Percentiles rank a stretch among this genome's conserved stretches.
phyloP scores from a whole-genome alignment of 148 eudicot species.

The Chenopodium quinoa region DNA sequence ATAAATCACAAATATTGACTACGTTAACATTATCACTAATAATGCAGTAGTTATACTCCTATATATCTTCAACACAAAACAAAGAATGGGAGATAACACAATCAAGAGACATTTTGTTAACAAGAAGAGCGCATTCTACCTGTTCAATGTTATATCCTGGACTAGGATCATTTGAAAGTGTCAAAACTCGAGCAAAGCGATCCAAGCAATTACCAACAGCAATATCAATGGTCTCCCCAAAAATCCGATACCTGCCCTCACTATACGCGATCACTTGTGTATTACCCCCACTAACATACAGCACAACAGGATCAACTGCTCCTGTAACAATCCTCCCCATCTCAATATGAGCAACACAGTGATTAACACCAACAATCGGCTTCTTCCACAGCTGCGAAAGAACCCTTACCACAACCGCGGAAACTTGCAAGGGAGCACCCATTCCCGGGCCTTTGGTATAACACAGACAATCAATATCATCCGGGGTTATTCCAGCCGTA shows the following conservation, averaged over 20 bases:
- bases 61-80: background rate
- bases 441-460: conserved; percentile 97
- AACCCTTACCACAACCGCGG: conserved; percentile 79
- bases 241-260: conserved; percentile 86
- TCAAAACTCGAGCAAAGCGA: conserved; percentile 85
- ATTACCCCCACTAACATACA: conserved; percentile 96
- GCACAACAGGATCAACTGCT: conserved; percentile 84
- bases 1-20: background rate
- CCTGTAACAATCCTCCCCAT: conserved; percentile 97
- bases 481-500: conserved; percentile 55
- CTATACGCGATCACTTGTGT: conserved; percentile 96
- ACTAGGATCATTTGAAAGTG: conserved; percentile 86
- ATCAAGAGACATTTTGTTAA: background rate
- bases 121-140: conserved; percentile 37
- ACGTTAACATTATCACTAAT: background rate
- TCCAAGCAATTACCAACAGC: conserved; percentile 98
- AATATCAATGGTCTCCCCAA: conserved; percentile 98
- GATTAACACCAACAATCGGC: conserved; percentile 87
- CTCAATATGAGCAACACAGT: conserved; percentile 95
- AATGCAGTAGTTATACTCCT: background rate
- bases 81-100: background rate
- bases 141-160: conserved; percentile 97
- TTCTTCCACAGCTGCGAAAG: conserved; percentile 91
- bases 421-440: conserved; percentile 89
- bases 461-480: conserved; percentile 81